A percentile compares a stretch with the other conserved stretches of the same genome.
Conservation (phyloP, 805 yeast genomes). For the Starmera dryadoides region DNA sequence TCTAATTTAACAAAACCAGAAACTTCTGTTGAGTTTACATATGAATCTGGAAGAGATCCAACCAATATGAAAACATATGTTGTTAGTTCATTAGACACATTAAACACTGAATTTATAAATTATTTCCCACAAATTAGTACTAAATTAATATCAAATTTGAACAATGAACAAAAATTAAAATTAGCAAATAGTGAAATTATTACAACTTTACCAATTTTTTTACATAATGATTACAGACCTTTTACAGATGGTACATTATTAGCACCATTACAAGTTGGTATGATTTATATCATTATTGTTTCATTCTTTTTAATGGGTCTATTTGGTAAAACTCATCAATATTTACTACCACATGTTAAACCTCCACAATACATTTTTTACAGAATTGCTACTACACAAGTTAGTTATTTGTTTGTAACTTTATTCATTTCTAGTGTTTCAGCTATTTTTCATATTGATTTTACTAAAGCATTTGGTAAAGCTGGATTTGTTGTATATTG, state of each 20-base stretch:
- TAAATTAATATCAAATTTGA: slow-evolving; percentile 23
- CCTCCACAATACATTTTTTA: slow-evolving; percentile 41
- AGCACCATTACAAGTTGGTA: slow-evolving; percentile 72
- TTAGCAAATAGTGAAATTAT: slow-evolving; percentile 17
- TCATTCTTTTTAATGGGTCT: slow-evolving; percentile 66
- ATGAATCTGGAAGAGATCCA: slow-evolving; percentile 62
- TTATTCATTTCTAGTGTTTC: slow-evolving; percentile 53
- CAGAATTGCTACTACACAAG: slow-evolving; percentile 42
- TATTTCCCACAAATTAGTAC: slow-evolving; percentile 13
- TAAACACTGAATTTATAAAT: slow-evolving; percentile 26
- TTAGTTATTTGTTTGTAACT: slow-evolving; percentile 49
- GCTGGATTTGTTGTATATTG: slow-evolving; percentile 72
- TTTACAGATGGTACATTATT: slow-evolving; percentile 38
- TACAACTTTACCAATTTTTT: slow-evolving; percentile 29
- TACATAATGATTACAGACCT: slow-evolving; percentile 41
- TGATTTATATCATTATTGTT: slow-evolving; percentile 62
- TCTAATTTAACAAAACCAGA: slow-evolving; percentile 29
- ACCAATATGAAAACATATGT: slow-evolving; percentile 38
- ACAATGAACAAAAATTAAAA: slow-evolving; percentile 16
- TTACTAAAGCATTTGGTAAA: slow-evolving; percentile 49
- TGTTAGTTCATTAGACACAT: slow-evolving; percentile 30
- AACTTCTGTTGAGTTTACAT: slow-evolving; percentile 33
- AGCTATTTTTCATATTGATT: slow-evolving; percentile 60
- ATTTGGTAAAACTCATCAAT: slow-evolving; percentile 45
- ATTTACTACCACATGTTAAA: slow-evolving; percentile 38